Base-by-base conservation (phyloP, 257 asterid species). In the Solanum chiquidenum region DNA sequence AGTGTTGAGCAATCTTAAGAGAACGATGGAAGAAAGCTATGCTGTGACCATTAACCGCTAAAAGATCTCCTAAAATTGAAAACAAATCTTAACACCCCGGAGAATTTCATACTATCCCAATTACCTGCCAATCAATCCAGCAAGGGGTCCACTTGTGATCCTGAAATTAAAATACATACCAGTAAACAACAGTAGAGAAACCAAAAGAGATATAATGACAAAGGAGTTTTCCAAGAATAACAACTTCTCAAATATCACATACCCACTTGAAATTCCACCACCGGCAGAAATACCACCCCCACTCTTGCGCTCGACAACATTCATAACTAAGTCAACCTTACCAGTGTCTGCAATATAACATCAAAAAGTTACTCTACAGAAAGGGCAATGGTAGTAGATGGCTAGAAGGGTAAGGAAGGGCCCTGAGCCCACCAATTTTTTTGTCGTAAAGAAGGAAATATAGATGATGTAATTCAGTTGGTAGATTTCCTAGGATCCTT, bases 241-340 rank as follows among this genome's bases (percentile, higher is more conserved):
- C 46, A 84, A 88, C 46, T 49, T 21, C 77, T 76, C 83, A 23
- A 49, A 88, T 42, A 71, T 87, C 60, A 95, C 98, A 49, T 92
- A 97, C 99, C 99, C 99, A 87, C 98, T 96, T 82, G 99, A 97
- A 93, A 97, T 92, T 92, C 98, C 99, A 88, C 98, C 99, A 90
- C 99, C 99, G 83, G 98, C 99, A 88, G 98, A 95, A 76, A 97
- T 90, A 37, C 99, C 99, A 86, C 94, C 96, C 72, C 95, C 94
- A 14, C 95, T 94, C 92, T 97, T 95, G 86, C 98, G 99, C 94
- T 97, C 98, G 83, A 97, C 99, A 90, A 95, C 91, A 84, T 97
- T 97, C 93, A 97, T 92, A 60, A 98, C 94, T 91, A 97, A 91
- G 91, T 97, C 99, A 87, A 97, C 98, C 92, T 97, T 97, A 88